phyloP scores from a whole-genome alignment of 2,329 filamentous ascomycete species.

The Monilinia vaccinii-corymbosi region DNA sequence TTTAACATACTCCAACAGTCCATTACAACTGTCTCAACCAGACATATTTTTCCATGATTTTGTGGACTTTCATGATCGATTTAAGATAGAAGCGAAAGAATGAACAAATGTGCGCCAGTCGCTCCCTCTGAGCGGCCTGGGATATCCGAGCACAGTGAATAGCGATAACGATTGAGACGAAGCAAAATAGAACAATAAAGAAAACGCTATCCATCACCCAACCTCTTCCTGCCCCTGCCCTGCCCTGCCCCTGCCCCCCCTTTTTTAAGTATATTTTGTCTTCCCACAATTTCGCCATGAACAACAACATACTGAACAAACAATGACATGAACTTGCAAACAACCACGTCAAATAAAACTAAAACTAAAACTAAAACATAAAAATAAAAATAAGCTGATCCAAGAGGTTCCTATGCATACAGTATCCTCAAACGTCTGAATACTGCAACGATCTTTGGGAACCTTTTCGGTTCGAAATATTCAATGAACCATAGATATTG shows the following conservation, averaged over 20 bases:
- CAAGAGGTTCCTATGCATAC: not conserved
- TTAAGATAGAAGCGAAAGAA: not conserved
- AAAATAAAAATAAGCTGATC: not conserved
- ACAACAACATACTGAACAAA: not conserved
- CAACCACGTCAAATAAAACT: too few relatives aligned
- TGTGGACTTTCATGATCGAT: not conserved
- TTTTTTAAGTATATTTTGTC: conserved; percentile 1
- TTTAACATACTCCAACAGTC: not conserved
- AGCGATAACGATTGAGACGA: not conserved
- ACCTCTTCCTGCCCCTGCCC: not conserved
- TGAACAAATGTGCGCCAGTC: not conserved
- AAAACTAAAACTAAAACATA: not conserved
- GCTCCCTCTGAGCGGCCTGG: not conserved
- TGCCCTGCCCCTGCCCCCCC: not conserved
- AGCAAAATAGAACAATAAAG: not conserved
- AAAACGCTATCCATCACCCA: not conserved
- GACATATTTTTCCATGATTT: not conserved
- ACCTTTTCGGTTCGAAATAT: not conserved
- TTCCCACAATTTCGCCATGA: not conserved
- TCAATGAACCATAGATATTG: not conserved
- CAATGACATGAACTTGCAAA: not conserved
- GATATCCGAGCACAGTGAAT: not conserved
- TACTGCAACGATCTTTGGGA: too few relatives aligned
- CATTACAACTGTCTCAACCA: not conserved
- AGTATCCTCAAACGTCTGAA: not conserved